Base-by-base conservation (phyloP, 2,329 filamentous ascomycete genomes). In the Domatiomyces catenatus region DNA sequence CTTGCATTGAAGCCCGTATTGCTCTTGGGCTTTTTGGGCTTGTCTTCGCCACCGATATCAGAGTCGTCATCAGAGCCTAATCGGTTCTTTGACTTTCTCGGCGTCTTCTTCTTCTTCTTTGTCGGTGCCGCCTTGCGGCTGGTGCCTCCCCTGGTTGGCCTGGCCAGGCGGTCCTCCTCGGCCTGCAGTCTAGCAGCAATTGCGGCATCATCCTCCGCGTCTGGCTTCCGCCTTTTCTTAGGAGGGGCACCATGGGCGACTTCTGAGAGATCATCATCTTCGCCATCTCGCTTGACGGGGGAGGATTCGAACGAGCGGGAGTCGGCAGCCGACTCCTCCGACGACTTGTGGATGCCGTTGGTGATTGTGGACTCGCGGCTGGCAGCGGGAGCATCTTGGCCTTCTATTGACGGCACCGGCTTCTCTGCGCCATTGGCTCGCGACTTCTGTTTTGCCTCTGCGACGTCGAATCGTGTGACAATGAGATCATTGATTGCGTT, bases 1-100 rank as follows among this genome's bases (percentile, higher is more conserved):
- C 77, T 62, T 70, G 83, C 80, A 63, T 95, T 88, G 63, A 98
- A 98, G 2, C 89, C 92, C 36, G 89, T 85, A 62, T 89, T 94
- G 58, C 84, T 80, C 55, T 79, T 80, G 18, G 78, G 74, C 61
- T 79, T 76, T 70, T 86, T 77, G 22, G 66, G 69, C 55, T 75
- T 69, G 51, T 77, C 69, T 66, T 80, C 81, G 45, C 76, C 81
- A 8, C 80, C 80, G 7, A 84, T 67, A 47, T 90, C 87, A 60
- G 84, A 90, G 59, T 93, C 86, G 60, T 94, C 87, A 5, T 55
- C 56, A 2, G 52, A 55, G 8, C 51, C 56, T 12, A 56, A 50
- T 17, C 49, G 48, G 5, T 76, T 77, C 56, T 80, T 83, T 51
- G 90, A 77, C 67, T 84, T 86, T 68, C 76, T 62, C 55, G 72